Conservation (phyloP, 1,139 yeast genomes). For the Lodderomyces margitis region DNA sequence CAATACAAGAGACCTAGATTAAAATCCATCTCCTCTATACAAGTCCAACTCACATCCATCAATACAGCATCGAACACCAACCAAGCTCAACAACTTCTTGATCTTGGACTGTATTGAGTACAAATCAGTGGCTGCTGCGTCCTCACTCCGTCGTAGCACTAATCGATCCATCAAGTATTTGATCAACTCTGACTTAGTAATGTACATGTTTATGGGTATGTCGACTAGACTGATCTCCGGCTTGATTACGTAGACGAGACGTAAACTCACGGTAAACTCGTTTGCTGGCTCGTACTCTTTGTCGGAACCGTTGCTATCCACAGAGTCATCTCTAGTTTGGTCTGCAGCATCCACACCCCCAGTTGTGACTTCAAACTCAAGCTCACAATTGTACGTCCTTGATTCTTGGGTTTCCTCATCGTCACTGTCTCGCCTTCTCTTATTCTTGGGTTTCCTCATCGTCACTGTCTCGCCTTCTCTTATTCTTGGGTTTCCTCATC, state of each 20-base stretch:
- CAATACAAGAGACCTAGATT: too few species aligned
- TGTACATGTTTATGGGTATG: slow-evolving; percentile 12
- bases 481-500: not conserved
- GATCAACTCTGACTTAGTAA: slow-evolving; percentile 14
- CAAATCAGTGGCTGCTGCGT: slow-evolving; percentile 5
- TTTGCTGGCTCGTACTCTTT: not conserved
- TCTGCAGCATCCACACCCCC: not conserved
- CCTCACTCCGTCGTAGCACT: slow-evolving; percentile 4
- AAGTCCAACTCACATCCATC: slow-evolving; percentile 13
- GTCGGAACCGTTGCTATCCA: not conserved
- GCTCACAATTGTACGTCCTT: slow-evolving; percentile 13
- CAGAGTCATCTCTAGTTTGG: not conserved
- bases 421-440: too few species aligned
- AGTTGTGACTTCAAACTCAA: slow-evolving; percentile 10
- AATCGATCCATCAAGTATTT: slow-evolving; percentile 14
- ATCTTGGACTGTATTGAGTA: slow-evolving; percentile 14
- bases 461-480: slow-evolving; percentile 3
- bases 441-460: too few species aligned
- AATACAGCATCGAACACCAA: slow-evolving; percentile 10
- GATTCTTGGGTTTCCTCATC: not conserved
- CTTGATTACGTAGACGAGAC: slow-evolving; percentile 12
- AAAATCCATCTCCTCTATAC: too few species aligned
- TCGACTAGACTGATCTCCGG: not conserved
- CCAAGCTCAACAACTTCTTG: slow-evolving; percentile 12
- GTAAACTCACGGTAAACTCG: slow-evolving; percentile 5